Evolutionary conservation across 192 early-diverging fungal genomes (phyloP), one percentile per base, ranked within the genome.

Genomic region (Linnemannia zychae): DNA sequence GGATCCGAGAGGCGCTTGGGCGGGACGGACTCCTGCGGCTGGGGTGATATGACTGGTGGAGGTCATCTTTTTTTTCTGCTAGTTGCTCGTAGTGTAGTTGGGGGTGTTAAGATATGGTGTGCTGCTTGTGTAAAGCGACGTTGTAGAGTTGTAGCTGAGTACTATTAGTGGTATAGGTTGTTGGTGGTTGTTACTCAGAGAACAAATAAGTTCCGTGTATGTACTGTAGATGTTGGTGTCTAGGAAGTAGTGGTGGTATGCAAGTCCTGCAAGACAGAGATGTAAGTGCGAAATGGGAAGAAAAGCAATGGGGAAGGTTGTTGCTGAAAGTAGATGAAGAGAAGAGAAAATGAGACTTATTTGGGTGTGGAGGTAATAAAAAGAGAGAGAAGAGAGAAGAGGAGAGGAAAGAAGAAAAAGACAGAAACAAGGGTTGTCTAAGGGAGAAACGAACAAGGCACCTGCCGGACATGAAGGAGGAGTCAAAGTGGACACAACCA

Each of bases 1-100:
- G 48, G 91, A 90, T 37, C 96, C 96, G 22, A 97, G 86, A 18
- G 83, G 83, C 18, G 83, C 78, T 65, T 85, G 83, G 46, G 76
- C 77, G n/a, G 77, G 82, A 33, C 72, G 72, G 49, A 84, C 77
- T 4, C 72, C 77, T 34, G 83, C 50, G 12, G 77, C 47, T 50
- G 82, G 83, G n/a, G 78, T 79, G 37, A 76, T 79, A 72, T 75
- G 82, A 67, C 47, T 75, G 24, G 80, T 76, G 44, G 57, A 63
- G 24, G 57, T 63, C 57, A 63, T 63, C 57, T 31, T 57, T n/a
- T 60, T 31, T 63, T 31, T 17, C 20, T 2, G 57, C 11, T 2
- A 31, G 57, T 46, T 12, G 16, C 31, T 47, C 12, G 44, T 20
- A 13, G 17, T 69, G 24, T n/a, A 18, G 70, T 48, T 11, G 38